phyloP scores from a whole-genome alignment of 1,284 basidiomycete species.

The Ganoderma boninense region DNA sequence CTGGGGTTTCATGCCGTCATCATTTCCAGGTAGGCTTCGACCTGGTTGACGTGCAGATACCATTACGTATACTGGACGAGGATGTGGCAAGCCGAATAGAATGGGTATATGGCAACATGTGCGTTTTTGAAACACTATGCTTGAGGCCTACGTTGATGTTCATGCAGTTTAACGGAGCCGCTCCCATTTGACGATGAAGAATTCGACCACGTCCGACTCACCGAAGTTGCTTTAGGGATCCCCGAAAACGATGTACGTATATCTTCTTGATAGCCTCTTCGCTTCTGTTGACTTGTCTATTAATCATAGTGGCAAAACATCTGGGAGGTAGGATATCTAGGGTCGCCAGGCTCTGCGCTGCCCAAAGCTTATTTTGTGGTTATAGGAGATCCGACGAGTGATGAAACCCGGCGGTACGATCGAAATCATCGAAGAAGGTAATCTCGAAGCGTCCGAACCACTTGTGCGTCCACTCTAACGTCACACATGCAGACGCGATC shows the following conservation, averaged over 20 bases:
- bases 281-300: not conserved
- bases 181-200: slow-evolving; percentile 81
- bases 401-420: slow-evolving; percentile 70
- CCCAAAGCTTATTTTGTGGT: not conserved
- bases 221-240: slow-evolving; percentile 68
- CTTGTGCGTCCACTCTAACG: slow-evolving; percentile 3
- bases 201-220: slow-evolving; percentile 77
- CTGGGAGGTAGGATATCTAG: slow-evolving; percentile 61
- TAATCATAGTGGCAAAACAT: slow-evolving; percentile 65
- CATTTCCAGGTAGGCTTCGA: slow-evolving; percentile 71
- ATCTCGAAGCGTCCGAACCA: not conserved
- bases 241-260: slow-evolving; percentile 72
- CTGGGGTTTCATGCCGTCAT: not conserved
- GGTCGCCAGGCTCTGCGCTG: not conserved
- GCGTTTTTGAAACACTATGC: slow-evolving; percentile 36
- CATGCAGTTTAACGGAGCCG: slow-evolving; percentile 66
- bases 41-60: slow-evolving; percentile 74
- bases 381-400: slow-evolving; percentile 72
- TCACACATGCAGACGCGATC: slow-evolving; percentile 37
- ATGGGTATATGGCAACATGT: slow-evolving; percentile 83
- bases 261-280: too few relatives aligned
- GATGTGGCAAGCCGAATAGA: slow-evolving; percentile 60
- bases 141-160: slow-evolving; percentile 9
- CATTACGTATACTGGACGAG: slow-evolving; percentile 56
- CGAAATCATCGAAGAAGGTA: slow-evolving; percentile 76